These are phyloP conservation scores for Pyricularia sp. DNA, from an alignment of 2,329 filamentous ascomycete species.

Conservation along the genomic window DNA sequence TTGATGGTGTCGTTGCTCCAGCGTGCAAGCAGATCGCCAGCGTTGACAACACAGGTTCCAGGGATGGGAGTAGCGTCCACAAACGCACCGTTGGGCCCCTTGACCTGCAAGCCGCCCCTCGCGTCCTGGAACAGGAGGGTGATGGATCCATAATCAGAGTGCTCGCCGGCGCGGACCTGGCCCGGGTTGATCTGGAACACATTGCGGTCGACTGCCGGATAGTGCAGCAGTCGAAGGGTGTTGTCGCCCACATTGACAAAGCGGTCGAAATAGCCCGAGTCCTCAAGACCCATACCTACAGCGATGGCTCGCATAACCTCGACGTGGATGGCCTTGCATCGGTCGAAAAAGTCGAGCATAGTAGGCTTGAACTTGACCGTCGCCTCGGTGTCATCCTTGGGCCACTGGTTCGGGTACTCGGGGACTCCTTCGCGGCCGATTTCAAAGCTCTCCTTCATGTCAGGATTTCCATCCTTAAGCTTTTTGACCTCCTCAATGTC, in stretches of 20 bases:
- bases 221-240: constrained; percentile 66
- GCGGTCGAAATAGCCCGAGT: constrained; percentile 63
- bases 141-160: constrained; percentile 58
- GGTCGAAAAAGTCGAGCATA: constrained; percentile 68
- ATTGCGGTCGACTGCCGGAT: constrained; percentile 56
- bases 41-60: constrained; percentile 79
- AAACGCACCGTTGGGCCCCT: constrained; percentile 66
- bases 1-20: constrained; percentile 92
- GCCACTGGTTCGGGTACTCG: constrained; percentile 71
- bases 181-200: constrained; percentile 58
- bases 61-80: constrained; percentile 77
- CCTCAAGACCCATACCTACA: constrained; percentile 64
- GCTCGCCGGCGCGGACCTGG: constrained; percentile 69
- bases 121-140: constrained; percentile 54
- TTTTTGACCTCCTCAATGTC: constrained; percentile 48
- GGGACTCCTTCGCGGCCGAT: constrained; percentile 52
- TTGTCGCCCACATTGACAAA: constrained; percentile 65
- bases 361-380: constrained; percentile 53
- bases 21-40: constrained; percentile 73
- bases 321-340: constrained; percentile 64
- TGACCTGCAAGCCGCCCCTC: constrained; percentile 46
- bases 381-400: constrained; percentile 40
- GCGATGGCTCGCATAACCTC: constrained; percentile 80
- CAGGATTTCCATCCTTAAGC: constrained; percentile 47
- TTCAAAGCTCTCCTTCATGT: constrained; percentile 57